Conservation (phyloP, 169 alveolate species). For the Amoebophrya sp. region DNA sequence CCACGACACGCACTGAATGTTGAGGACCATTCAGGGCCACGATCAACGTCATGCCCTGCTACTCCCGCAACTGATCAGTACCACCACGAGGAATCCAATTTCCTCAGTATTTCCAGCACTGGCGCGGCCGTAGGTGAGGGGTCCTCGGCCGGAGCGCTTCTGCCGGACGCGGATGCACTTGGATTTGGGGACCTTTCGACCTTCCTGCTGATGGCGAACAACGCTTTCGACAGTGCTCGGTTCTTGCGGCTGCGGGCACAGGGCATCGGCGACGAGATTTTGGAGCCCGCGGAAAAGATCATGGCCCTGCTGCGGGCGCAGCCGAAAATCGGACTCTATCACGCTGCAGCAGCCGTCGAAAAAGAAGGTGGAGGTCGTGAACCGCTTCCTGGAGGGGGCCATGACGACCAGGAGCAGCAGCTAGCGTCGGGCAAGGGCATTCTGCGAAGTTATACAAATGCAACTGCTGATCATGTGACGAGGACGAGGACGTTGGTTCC, state of each 20-base stretch:
- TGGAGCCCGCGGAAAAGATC: background rate
- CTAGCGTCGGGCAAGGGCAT: too few species aligned
- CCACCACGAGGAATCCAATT: too few species aligned
- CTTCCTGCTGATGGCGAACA: background rate
- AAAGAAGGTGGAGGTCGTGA: background rate
- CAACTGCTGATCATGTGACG: background rate
- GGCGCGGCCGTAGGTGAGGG: too few species aligned
- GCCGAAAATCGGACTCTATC: background rate
- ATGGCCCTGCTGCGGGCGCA: background rate
- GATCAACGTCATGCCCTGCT: too few species aligned
- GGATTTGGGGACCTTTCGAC: background rate
- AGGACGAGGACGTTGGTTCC: background rate
- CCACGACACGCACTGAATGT: background rate
- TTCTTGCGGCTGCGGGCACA: background rate
- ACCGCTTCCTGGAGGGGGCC: too few species aligned
- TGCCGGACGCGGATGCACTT: background rate
- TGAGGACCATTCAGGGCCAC: too few species aligned
- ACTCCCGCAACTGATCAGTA: too few species aligned
- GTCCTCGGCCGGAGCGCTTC: too few species aligned
- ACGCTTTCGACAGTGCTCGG: background rate
- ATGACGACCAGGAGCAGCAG: too few species aligned
- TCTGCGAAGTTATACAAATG: too few species aligned
- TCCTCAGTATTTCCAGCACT: too few species aligned
- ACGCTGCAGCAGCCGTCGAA: background rate
- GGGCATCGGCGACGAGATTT: background rate